Conservation (phyloP, 148 eudicot species). For the Nepenthes gracilis region DNA sequence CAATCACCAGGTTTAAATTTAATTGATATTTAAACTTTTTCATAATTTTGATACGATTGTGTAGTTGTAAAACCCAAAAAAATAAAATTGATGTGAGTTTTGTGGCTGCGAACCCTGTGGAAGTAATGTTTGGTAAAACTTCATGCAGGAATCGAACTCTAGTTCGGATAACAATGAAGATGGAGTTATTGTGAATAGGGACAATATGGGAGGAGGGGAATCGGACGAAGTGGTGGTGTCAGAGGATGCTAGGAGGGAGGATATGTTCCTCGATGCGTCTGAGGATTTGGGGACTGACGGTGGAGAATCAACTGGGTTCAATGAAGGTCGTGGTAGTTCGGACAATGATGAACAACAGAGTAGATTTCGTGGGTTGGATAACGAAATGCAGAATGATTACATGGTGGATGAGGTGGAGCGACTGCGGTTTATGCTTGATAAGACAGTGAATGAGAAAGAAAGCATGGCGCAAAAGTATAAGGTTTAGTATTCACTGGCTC, state of each 20-base stretch:
- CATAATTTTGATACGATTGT: background rate
- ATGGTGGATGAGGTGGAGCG: constrained; percentile 56
- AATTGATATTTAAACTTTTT: background rate
- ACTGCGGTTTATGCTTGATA: constrained; percentile 42
- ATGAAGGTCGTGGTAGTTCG: constrained; percentile 38
- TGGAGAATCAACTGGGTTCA: constrained; percentile 25
- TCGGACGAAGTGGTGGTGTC: constrained; percentile 47
- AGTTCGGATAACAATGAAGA: constrained; percentile 24
- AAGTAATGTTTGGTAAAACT: background rate
- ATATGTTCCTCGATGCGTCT: constrained; percentile 89
- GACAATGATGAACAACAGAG: constrained; percentile 24
- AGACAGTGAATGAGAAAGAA: constrained; percentile 50
- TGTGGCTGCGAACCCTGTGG: background rate
- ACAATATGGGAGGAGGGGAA: constrained; percentile 36
- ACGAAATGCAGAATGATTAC: constrained; percentile 41
- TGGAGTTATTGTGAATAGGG: constrained; percentile 38
- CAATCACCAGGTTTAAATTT: constrained; percentile 18
- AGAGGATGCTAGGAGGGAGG: constrained; percentile 82
- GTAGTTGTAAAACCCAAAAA: background rate
- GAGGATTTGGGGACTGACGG: constrained; percentile 66
- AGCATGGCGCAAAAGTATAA: constrained; percentile 43
- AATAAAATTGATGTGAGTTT: background rate
- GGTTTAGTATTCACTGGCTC: constrained; percentile 27
- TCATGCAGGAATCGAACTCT: background rate
- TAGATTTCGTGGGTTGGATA: constrained; percentile 33